Base-by-base conservation (phyloP, 169 alveolate species). In the Cyclospora cayetanensis region DNA sequence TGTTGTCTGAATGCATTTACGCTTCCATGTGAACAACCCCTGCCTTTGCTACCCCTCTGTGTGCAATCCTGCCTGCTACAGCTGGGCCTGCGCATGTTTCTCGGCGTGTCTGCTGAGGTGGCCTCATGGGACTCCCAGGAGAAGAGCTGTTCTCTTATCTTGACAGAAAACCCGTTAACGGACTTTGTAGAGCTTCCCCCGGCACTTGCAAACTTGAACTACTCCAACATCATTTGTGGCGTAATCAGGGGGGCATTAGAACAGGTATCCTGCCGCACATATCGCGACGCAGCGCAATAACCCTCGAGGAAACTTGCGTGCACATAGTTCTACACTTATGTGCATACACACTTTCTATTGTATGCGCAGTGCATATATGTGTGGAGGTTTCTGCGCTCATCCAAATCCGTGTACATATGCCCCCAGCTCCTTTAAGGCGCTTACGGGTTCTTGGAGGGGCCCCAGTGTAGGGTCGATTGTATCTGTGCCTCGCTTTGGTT, bases 211-310 rank as follows among this genome's bases (percentile, higher is more conserved):
- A 76, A 85, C 20, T 93, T 97, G n/a, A 86, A 94, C 94, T 97
- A 96, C 90, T 93, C 96, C 35, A 96, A 96, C 84, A 77, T 96
- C 4, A 72, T 97, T 1, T 96, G 98, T 90, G 98, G 98, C 27
- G 97, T 95, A 34, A 97, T 97, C 20, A 90, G 97, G 90, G 98
- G 99, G 20, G 97, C 98, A n/a, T 94, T 97, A 31, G 97, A 97
- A 55, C 94, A 93, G 95, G 91, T 83, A 79, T 46, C 46, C 41
- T 46, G 72, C 60, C 52, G 53, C 25, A 72, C 31, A 22, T n/a
- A n/a, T n/a, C n/a, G n/a, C n/a, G n/a, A n/a, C n/a, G n/a, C n/a
- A n/a, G n/a, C n/a, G n/a, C n/a, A n/a, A n/a, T n/a, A n/a, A n/a
- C n/a, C n/a, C n/a, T n/a, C n/a, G 60, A 5, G 60, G 34, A 11